Percentiles rank a stretch among this genome's conserved stretches.
Evolutionary conservation across 2,329 filamentous ascomycete species (phyloP).

Genomic region (Exophiala oligosperma): DNA sequence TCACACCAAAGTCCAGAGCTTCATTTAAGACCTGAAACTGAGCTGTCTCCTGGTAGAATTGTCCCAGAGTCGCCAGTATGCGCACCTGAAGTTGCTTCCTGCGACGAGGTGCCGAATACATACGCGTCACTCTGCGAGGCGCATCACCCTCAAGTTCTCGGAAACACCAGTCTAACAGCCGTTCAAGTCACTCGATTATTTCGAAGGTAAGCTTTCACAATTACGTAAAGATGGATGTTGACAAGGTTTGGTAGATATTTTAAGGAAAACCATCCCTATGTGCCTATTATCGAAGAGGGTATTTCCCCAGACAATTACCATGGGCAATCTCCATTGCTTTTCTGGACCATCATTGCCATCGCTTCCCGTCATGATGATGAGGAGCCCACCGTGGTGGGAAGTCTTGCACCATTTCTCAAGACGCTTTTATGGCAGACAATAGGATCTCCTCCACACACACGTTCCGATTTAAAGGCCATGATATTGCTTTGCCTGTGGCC

Average conservation of each 20-base stretch:
- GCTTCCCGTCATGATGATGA: slow-evolving; percentile 59
- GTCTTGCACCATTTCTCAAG: slow-evolving; percentile 51
- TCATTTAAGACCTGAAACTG: too few species aligned
- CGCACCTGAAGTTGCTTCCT: not conserved
- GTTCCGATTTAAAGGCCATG: slow-evolving; percentile 64
- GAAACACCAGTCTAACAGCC: not conserved
- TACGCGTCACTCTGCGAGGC: too few species aligned
- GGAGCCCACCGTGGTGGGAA: slow-evolving; percentile 56
- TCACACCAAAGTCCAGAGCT: too few species aligned
- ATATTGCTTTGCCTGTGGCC: slow-evolving; percentile 66
- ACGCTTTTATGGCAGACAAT: slow-evolving; percentile 63
- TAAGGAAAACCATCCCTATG: not conserved
- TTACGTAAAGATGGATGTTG: not conserved
- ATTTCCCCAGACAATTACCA: slow-evolving; percentile 56
- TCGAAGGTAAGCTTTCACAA: not conserved
- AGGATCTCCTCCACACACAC: slow-evolving; percentile 60
- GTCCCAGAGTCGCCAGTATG: not conserved
- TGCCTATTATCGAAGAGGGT: not conserved
- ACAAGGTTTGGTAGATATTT: not conserved
- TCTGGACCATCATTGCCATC: slow-evolving; percentile 65
- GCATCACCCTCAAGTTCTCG: not conserved
- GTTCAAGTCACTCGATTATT: not conserved
- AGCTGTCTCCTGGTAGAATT: not conserved
- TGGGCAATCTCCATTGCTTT: slow-evolving; percentile 59
- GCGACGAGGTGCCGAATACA: not conserved